phyloP scores from a whole-genome alignment of 768 basidiomycete genomes.

The Phaeotremella skinneri region DNA sequence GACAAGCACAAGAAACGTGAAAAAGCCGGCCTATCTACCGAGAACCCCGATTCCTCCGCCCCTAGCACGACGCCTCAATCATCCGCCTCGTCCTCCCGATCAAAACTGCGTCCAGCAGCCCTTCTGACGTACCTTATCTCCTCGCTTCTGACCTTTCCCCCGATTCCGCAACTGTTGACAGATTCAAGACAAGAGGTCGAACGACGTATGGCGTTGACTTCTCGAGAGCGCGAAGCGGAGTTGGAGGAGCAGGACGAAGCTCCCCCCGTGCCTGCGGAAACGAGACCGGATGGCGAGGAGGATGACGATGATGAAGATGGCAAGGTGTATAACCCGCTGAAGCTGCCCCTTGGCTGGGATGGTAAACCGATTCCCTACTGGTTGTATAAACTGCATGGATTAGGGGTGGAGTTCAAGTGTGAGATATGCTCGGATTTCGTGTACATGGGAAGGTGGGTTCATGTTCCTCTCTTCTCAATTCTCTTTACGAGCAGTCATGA shows the following conservation, averaged over 20 bases:
- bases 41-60: constrained; percentile 42
- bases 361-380: constrained; percentile 99
- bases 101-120: constrained; percentile 56
- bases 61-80: constrained; percentile 34
- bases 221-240: constrained; percentile 81
- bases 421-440: constrained; percentile 97
- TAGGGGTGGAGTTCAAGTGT: constrained; percentile 96
- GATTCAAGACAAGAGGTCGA: constrained; percentile 97
- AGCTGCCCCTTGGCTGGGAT: constrained; percentile 83
- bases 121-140: constrained; percentile 69
- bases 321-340: constrained; percentile 95
- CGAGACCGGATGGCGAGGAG: constrained; percentile 39
- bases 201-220: constrained; percentile 90
- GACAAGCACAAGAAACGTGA: constrained; percentile 84
- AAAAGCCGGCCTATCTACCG: constrained; percentile 39
- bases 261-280: constrained; percentile 46
- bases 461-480: background rate
- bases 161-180: constrained; percentile 66
- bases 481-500: background rate
- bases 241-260: constrained; percentile 74
- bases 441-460: constrained; percentile 83
- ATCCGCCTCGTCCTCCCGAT: constrained; percentile 30
- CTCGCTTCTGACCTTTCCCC: constrained; percentile 60
- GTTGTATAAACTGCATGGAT: constrained; percentile 95
- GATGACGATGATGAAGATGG: constrained; percentile 94